phyloP scores from a whole-genome alignment of 2,329 filamentous ascomycete species.

The Alternaria panax region DNA sequence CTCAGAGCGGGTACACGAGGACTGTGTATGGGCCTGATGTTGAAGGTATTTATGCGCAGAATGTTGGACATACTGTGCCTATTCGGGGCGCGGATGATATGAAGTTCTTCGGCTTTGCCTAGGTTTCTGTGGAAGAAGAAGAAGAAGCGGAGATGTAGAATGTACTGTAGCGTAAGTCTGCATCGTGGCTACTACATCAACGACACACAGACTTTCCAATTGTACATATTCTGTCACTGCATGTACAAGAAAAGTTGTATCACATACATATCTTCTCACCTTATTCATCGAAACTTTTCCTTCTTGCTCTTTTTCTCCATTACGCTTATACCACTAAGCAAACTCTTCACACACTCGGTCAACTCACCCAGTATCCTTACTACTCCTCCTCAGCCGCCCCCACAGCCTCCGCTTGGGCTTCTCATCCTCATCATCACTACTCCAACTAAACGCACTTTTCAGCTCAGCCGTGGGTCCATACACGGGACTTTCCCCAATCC shows the following conservation, averaged over 20 bases:
- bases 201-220: background rate
- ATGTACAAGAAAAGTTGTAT: background rate
- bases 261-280: background rate
- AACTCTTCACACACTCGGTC: background rate
- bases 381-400: background rate
- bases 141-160: background rate
- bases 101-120: conserved; percentile 45
- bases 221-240: background rate
- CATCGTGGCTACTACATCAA: background rate
- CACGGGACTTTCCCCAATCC: background rate
- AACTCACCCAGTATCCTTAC: background rate
- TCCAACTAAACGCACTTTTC: conserved; percentile 6
- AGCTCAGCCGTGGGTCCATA: conserved; percentile 1
- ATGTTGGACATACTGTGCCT: conserved; percentile 46
- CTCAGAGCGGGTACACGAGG: conserved; percentile 43
- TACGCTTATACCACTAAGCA: background rate
- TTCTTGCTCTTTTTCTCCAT: no score
- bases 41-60: conserved; percentile 46
- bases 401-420: background rate
- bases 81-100: conserved; percentile 46
- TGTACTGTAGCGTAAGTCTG: background rate
- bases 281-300: background rate
- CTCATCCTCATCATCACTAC: background rate
- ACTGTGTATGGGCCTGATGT: conserved; percentile 40
- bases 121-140: background rate